Base-by-base conservation (phyloP, 441 rosid species). In the Jatropha multifida region DNA sequence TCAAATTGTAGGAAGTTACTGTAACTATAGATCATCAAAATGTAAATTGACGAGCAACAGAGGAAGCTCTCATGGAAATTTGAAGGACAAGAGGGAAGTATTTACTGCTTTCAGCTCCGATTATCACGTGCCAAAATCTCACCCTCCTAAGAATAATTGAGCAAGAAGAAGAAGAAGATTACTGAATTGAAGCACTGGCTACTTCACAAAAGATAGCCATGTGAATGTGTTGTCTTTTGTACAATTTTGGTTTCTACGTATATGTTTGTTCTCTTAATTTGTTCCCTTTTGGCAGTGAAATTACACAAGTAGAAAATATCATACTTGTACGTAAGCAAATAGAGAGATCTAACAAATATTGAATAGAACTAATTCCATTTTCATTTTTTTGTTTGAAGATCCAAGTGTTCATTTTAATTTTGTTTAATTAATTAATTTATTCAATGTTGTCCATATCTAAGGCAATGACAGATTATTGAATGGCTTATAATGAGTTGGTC, bases 131-230 rank as follows among this genome's bases (percentile, higher is more conserved):
- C 90, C 93, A 20, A 86, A 54, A 78, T 71, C 88, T 38, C 93
- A 89, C 55, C 90, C 90, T 60, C 90, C 93, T 18, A 87, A 72
- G 78, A 80, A 87, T 76, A 89, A 89, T 60, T 87, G 82, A 83
- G 37, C 13, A 48, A 48, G 51, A 48, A 14, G 51, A 48, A 32
- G 32, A 32, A 32, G 32, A 32, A 32, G 32, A 32, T 32, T 32
- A 32, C 32, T 32, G 46, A 42, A 42, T 42, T 42, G 46, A 42
- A 42, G 46, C 46, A 42, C 46, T 42, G 4, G 5, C 27, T 26
- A 37, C 71, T 40, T 46, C 17, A 4, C 26, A 6, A 73, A 74
- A 58, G 73, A 68, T 65, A 67, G 56, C 72, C 5, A 51, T 51
- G 0, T 44, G 56, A 1, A 41, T 46, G 0, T 46, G 76, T 9